A percentile compares a stretch with the other conserved stretches of the same genome.
Evolutionary conservation across 257 asterid genomes (phyloP).

Genomic region (Jacaranda copaia): DNA sequence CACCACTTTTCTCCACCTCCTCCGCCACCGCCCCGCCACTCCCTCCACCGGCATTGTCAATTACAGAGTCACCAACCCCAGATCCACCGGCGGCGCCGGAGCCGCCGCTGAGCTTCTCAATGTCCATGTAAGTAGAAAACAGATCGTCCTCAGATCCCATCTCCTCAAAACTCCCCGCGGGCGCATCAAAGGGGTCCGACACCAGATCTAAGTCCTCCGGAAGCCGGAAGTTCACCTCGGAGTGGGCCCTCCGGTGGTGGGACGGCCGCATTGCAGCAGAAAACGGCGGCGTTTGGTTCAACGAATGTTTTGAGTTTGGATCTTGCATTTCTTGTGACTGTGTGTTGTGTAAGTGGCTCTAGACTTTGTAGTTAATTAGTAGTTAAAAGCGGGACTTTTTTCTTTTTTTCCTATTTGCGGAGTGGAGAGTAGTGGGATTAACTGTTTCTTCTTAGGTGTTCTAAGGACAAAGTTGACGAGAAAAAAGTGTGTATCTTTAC

Average conservation of each 20-base stretch:
- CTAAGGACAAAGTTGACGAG: constrained; percentile 34
- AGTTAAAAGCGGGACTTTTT: constrained; percentile 21
- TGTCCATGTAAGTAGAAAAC: constrained; percentile 89
- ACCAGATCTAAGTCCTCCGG: constrained; percentile 92
- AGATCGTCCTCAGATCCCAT: constrained; percentile 96
- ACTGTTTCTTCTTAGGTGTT: constrained; percentile 34
- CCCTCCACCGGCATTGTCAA: constrained; percentile 52
- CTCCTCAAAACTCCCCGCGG: constrained; percentile 78
- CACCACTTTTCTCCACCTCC: constrained; percentile 21
- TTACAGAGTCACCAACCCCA: constrained; percentile 41
- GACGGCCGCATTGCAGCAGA: constrained; percentile 64
- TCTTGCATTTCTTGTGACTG: constrained; percentile 69
- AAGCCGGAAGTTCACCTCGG: constrained; percentile 85
- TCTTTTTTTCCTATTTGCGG: constrained; percentile 23
- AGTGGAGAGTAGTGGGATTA: constrained; percentile 33
- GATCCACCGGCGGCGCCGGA: constrained; percentile 62
- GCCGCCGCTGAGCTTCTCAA: constrained; percentile 68
- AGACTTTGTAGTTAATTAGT: background rate
- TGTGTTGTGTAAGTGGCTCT: constrained; percentile 16
- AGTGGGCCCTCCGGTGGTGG: constrained; percentile 93
- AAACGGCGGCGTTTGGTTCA: constrained; percentile 56
- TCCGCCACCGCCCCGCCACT: constrained; percentile 30
- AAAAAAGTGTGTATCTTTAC: constrained; percentile 16
- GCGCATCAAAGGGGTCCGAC: constrained; percentile 69
- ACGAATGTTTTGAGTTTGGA: constrained; percentile 54